phyloP scores from a whole-genome alignment of 208 protist species.

The Trypanosoma avium region DNA sequence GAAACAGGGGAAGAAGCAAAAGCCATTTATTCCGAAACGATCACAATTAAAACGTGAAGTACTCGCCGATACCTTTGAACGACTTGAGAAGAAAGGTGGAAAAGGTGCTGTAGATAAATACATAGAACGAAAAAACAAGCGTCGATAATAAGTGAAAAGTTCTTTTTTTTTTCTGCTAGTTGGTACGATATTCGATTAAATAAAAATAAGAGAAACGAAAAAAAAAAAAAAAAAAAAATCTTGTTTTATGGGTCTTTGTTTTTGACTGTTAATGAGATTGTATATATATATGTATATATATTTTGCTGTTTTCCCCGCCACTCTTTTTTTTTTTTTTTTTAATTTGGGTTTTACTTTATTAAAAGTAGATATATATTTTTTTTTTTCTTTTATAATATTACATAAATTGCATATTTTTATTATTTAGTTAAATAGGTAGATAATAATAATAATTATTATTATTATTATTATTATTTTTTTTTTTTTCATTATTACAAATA shows the following conservation, averaged over 20 bases:
- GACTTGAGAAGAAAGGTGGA: conserved; percentile 67
- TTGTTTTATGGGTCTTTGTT: no score
- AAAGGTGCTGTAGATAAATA: conserved; percentile 84
- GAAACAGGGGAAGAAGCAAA: conserved; percentile 63
- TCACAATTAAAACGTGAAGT: conserved; percentile 70
- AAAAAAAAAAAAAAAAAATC: no score
- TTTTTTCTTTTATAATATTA: neutral
- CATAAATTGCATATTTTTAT: no score
- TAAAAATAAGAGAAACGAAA: neutral
- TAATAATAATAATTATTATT: neutral
- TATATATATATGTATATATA: no score
- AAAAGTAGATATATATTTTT: neutral
- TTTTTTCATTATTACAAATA: conserved; percentile 15
- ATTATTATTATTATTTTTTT: neutral
- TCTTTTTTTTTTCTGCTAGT: no score
- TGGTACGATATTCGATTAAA: neutral
- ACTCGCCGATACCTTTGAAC: conserved; percentile 70
- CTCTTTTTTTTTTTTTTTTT: no score
- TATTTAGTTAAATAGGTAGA: no score
- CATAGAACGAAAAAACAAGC: conserved; percentile 51
- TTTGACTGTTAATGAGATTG: no score
- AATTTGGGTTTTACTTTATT: no score
- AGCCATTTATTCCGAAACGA: conserved; percentile 81
- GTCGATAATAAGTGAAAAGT: conserved; percentile 8
- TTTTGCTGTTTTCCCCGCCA: no score